phyloP scores from a whole-genome alignment of 768 basidiomycete genomes.

The Coprinopsis strossmayeri region DNA sequence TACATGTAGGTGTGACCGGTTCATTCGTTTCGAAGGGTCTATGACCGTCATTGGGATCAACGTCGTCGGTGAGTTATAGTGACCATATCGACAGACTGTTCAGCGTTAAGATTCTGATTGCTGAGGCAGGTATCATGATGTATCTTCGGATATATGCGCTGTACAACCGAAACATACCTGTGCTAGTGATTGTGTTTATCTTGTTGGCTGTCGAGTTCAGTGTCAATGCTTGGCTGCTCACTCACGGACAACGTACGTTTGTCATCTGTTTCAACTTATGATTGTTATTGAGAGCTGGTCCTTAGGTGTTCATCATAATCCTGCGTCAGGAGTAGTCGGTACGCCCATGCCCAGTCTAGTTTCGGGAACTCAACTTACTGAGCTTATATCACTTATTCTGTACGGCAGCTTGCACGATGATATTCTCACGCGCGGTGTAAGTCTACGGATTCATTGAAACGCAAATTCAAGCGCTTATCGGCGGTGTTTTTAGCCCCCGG shows the following conservation, averaged over 20 bases:
- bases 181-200: constrained; percentile 21
- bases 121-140: constrained; percentile 57
- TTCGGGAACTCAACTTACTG: no score
- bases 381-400: no score
- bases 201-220: constrained; percentile 39
- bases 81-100: background rate
- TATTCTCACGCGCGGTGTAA: constrained; percentile 32
- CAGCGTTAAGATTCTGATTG: no score
- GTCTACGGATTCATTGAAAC: constrained; percentile 18
- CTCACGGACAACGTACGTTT: constrained; percentile 39
- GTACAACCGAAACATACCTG: constrained; percentile 27
- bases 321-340: constrained; percentile 30
- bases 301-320: constrained; percentile 36
- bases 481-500: constrained; percentile 20
- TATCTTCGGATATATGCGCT: constrained; percentile 41
- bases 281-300: background rate
- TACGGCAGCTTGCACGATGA: constrained; percentile 37
- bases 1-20: constrained; percentile 32
- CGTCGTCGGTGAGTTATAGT: constrained; percentile 28
- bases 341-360: background rate
- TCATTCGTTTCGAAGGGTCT: constrained; percentile 45
- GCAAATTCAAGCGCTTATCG: constrained; percentile 10
- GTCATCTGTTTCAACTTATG: background rate
- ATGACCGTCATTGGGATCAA: constrained; percentile 49
- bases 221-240: constrained; percentile 51